Conservation (phyloP, 345 rosid genomes). For the Lepidium didymum region DNA sequence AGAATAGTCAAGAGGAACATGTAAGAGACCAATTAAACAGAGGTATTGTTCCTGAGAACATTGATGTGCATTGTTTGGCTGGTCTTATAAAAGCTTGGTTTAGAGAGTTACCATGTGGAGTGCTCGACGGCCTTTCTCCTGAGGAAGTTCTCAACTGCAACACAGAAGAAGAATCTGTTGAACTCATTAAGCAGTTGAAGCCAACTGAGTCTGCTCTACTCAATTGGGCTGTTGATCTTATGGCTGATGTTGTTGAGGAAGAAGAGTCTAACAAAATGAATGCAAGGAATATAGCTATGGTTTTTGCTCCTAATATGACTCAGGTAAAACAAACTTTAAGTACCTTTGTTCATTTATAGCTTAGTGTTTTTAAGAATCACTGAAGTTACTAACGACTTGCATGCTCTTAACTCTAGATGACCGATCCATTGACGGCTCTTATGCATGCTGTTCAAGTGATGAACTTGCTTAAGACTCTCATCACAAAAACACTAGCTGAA, state of each 20-base stretch:
- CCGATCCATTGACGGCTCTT: conserved; percentile 88
- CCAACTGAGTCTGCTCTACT: conserved; percentile 89
- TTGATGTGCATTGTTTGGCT: conserved; percentile 89
- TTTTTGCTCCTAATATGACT: conserved; percentile 93
- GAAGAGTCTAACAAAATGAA: conserved; percentile 92
- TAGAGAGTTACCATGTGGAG: conserved; percentile 91
- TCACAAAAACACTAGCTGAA: conserved; percentile 49
- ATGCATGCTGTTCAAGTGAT: conserved; percentile 98
- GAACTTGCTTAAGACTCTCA: conserved; percentile 90
- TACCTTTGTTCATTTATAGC: neutral
- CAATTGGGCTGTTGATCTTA: conserved; percentile 82
- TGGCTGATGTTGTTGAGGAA: conserved; percentile 94
- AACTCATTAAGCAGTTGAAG: conserved; percentile 71
- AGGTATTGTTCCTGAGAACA: conserved; percentile 78
- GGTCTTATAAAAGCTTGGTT: conserved; percentile 99
- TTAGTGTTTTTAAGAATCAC: neutral
- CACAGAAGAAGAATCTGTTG: conserved; percentile 66
- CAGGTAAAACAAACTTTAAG: conserved; percentile 39
- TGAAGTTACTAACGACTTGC: neutral
- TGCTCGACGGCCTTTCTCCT: conserved; percentile 94
- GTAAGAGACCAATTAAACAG: conserved; percentile 87
- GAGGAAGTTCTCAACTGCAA: conserved; percentile 83
- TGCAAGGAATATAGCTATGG: conserved; percentile 95
- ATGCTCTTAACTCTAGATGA: conserved; percentile 46
- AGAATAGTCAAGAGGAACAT: conserved; percentile 87